Evolutionary conservation across 345 rosid genomes (phyloP).

Genomic region (Brassica cretica): DNA sequence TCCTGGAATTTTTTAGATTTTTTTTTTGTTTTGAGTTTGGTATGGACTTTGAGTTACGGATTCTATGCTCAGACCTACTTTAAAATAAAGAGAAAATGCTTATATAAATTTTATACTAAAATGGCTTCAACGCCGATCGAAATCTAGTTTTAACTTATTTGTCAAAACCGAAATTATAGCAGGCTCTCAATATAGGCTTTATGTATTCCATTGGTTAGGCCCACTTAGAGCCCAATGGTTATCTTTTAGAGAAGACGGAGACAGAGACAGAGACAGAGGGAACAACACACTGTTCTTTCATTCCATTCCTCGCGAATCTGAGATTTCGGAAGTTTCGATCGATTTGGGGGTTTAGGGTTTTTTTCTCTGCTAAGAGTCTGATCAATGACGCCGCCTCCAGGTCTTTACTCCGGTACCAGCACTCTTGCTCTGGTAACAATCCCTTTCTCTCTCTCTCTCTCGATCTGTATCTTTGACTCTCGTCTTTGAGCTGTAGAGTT

Average conservation of each 20-base stretch:
- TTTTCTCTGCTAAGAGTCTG: background rate
- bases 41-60: too few relatives aligned
- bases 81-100: too few relatives aligned
- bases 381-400: constrained; percentile 65
- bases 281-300: constrained; percentile 1
- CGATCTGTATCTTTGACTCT: constrained; percentile 26
- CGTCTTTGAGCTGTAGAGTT: background rate
- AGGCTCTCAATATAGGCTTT: constrained; percentile 5
- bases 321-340: constrained; percentile 34
- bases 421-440: constrained; percentile 65
- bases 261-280: background rate
- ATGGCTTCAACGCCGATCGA: too few relatives aligned
- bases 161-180: background rate
- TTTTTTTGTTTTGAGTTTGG: too few relatives aligned
- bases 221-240: constrained; percentile 14
- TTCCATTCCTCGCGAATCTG: constrained; percentile 26
- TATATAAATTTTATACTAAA: too few relatives aligned
- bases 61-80: too few relatives aligned
- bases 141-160: too few relatives aligned
- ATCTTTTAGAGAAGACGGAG: background rate
- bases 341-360: constrained; percentile 42
- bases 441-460: constrained; percentile 2
- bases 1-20: too few relatives aligned
- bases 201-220: background rate
- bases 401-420: constrained; percentile 82